A percentile compares a stretch with the other conserved stretches of the same genome.
These are phyloP conservation scores for Diaporthe citriasiana DNA, from an alignment of 2,329 filamentous ascomycete species.

Conservation along the genomic window DNA sequence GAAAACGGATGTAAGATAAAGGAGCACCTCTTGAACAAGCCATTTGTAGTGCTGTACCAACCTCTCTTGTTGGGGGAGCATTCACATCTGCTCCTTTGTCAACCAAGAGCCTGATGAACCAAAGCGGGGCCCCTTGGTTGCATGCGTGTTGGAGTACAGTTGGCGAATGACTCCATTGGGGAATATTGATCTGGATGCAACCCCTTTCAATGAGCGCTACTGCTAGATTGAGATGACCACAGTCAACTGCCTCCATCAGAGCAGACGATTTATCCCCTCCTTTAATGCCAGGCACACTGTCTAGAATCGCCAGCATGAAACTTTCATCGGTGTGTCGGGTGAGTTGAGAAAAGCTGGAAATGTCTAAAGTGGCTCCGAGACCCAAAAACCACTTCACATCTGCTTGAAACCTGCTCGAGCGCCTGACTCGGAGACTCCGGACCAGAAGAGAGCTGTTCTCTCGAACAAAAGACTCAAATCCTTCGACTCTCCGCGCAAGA, in stretches of 20 bases:
- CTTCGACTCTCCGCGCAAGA: neutral
- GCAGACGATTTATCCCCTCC: neutral
- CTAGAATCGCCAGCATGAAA: neutral
- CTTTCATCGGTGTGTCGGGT: neutral
- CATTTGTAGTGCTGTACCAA: too few relatives aligned
- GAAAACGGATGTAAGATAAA: too few relatives aligned
- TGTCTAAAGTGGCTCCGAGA: neutral
- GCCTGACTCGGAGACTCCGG: too few relatives aligned
- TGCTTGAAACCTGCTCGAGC: too few relatives aligned
- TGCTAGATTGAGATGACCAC: neutral
- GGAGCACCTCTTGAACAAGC: too few relatives aligned
- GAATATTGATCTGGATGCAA: neutral
- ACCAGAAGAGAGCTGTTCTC: neutral
- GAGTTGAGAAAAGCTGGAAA: neutral
- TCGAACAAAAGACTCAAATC: neutral
- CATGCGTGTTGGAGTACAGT: neutral
- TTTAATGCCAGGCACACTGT: too few relatives aligned
- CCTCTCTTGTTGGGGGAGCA: too few relatives aligned
- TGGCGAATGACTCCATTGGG: neutral
- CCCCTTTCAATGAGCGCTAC: neutral
- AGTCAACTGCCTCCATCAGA: neutral
- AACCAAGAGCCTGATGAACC: neutral
- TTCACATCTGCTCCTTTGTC: constrained; percentile 15
- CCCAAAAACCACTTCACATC: neutral
- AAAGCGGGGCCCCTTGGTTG: neutral